These are phyloP conservation scores for Saccharomyces hybrid DNA, from an alignment of 1,139 yeast genomes.

Conservation along the genomic window DNA sequence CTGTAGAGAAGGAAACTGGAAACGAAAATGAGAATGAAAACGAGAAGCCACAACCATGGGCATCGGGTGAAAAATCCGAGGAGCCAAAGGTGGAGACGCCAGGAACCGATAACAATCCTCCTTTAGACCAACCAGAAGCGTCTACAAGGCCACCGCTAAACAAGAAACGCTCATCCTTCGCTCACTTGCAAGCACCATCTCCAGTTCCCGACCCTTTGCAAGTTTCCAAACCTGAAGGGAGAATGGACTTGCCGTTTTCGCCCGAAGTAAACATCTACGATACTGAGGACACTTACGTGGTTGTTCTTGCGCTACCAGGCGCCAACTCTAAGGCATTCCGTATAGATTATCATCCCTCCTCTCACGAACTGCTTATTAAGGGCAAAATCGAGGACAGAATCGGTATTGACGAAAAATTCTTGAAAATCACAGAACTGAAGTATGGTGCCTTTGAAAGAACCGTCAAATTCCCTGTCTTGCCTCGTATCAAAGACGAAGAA, in stretches of 20 bases:
- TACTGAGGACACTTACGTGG: constrained; percentile 36
- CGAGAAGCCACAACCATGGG: too few species aligned
- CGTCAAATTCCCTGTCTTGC: constrained; percentile 44
- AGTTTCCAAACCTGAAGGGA: constrained; percentile 41
- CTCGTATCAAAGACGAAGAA: constrained; percentile 42
- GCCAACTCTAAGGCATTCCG: constrained; percentile 43
- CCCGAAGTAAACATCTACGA: constrained; percentile 52
- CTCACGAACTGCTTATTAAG: constrained; percentile 41
- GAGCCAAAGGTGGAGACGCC: too few species aligned
- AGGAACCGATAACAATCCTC: too few species aligned
- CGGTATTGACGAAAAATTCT: constrained; percentile 26
- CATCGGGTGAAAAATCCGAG: too few species aligned
- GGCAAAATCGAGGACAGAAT: constrained; percentile 39
- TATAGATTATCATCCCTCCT: constrained; percentile 48
- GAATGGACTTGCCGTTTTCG: constrained; percentile 39
- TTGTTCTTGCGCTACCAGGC: constrained; percentile 47
- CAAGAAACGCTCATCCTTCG: constrained; percentile 18
- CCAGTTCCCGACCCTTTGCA: constrained; percentile 37
- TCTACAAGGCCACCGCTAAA: constrained; percentile 2
- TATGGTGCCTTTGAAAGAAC: constrained; percentile 48
- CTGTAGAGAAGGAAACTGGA: constrained; percentile 1
- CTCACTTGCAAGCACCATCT: constrained; percentile 29
- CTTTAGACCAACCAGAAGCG: not conserved
- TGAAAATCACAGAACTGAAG: constrained; percentile 41
- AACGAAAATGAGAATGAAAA: not conserved